A percentile compares a stretch with the other conserved stretches of the same genome.
These are phyloP conservation scores for Pseudofabraea citricarpa DNA, from an alignment of 2,329 filamentous ascomycete genomes.

Conservation along the genomic window DNA sequence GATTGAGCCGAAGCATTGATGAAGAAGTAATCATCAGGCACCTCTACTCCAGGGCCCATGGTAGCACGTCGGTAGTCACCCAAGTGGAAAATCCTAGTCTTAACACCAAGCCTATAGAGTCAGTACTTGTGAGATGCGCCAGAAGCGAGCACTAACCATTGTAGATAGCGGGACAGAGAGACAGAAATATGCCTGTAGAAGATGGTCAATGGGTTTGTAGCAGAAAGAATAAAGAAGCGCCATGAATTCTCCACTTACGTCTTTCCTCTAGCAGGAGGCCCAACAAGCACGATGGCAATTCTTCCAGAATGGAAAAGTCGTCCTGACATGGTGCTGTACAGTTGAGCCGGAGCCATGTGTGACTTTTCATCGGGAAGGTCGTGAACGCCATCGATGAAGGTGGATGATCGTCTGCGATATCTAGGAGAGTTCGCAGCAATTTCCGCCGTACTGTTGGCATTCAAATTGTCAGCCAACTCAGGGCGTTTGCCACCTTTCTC, in stretches of 20 bases:
- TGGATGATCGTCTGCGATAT: slow-evolving; percentile 89
- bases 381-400: slow-evolving; percentile 95
- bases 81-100: slow-evolving; percentile 95
- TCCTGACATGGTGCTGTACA: slow-evolving; percentile 97
- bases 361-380: slow-evolving; percentile 72
- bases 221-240: background rate
- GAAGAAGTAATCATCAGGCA: slow-evolving; percentile 97
- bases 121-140: too few relatives aligned
- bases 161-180: slow-evolving; percentile 86
- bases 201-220: slow-evolving; percentile 8
- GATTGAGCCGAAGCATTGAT: slow-evolving; percentile 89
- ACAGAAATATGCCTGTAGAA: slow-evolving; percentile 78
- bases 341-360: slow-evolving; percentile 87
- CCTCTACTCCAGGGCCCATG: slow-evolving; percentile 73
- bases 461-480: slow-evolving; percentile 5
- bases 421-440: slow-evolving; percentile 86
- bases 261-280: slow-evolving; percentile 90
- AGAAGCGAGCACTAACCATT: slow-evolving; percentile 53
- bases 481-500: too few relatives aligned
- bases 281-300: slow-evolving; percentile 96
- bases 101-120: slow-evolving; percentile 72
- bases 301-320: slow-evolving; percentile 94
- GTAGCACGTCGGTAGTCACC: slow-evolving; percentile 95
- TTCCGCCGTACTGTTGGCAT: slow-evolving; percentile 67
- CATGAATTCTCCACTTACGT: slow-evolving; percentile 53